Conservation (phyloP, 1,284 basidiomycete genomes). For the Vanrija humicola region DNA sequence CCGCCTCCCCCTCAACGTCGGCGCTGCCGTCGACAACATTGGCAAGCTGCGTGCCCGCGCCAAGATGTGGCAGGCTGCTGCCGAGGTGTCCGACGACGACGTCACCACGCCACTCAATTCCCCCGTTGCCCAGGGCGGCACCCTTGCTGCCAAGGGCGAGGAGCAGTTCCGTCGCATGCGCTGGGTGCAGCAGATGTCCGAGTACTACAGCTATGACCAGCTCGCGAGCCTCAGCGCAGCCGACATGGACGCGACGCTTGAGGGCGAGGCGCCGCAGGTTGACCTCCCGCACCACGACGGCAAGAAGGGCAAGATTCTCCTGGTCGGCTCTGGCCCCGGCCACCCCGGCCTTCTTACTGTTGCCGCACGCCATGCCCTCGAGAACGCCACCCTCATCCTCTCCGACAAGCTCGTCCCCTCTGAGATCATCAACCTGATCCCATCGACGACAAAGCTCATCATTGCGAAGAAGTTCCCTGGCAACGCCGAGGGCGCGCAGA, state of each 20-base stretch:
- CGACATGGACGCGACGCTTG: slow-evolving; percentile 66
- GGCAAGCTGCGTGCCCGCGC: slow-evolving; percentile 67
- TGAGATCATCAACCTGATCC: slow-evolving; percentile 82
- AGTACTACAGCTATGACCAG: slow-evolving; percentile 84
- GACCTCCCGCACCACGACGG: slow-evolving; percentile 31
- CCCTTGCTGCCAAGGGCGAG: not conserved
- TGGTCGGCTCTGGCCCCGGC: slow-evolving; percentile 91
- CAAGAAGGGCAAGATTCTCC: slow-evolving; percentile 56
- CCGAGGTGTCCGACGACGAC: slow-evolving; percentile 50
- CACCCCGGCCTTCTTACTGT: slow-evolving; percentile 88
- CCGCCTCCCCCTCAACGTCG: slow-evolving; percentile 68
- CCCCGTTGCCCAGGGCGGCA: slow-evolving; percentile 64
- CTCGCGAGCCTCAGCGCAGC: slow-evolving; percentile 64
- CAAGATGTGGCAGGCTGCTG: slow-evolving; percentile 41
- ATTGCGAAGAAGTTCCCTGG: slow-evolving; percentile 97
- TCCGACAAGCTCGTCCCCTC: slow-evolving; percentile 97
- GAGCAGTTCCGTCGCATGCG: slow-evolving; percentile 61
- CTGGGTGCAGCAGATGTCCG: slow-evolving; percentile 87
- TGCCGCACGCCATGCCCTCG: slow-evolving; percentile 74
- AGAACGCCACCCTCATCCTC: slow-evolving; percentile 76
- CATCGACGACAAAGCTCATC: slow-evolving; percentile 56
- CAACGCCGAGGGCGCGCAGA: slow-evolving; percentile 90
- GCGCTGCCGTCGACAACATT: slow-evolving; percentile 71
- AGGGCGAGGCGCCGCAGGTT: slow-evolving; percentile 12
- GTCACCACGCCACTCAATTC: slow-evolving; percentile 65